A percentile compares a stretch with the other conserved stretches of the same genome.
Conservation (phyloP, 2,329 filamentous ascomycete species). For the Botrytis deweyae region DNA sequence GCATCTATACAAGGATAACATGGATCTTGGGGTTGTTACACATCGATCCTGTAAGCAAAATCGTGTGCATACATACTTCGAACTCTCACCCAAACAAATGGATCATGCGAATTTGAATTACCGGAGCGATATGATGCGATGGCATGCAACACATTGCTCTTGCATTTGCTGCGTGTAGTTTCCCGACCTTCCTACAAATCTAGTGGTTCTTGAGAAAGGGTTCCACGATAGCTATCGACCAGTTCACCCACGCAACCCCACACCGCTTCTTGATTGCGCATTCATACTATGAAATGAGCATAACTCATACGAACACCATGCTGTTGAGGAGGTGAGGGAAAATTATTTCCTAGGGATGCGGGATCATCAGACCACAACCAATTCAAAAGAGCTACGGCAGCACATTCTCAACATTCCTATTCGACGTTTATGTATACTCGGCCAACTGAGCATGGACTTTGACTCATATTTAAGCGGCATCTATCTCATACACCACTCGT, state of each 20-base stretch:
- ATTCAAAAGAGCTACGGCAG: not conserved
- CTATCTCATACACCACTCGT: not conserved
- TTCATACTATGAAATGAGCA: not conserved
- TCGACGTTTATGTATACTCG: conserved; percentile 3
- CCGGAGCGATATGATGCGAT: not conserved
- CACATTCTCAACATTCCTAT: not conserved
- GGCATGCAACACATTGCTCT: not conserved
- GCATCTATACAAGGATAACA: not conserved
- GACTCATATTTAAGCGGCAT: not conserved
- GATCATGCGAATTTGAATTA: not conserved
- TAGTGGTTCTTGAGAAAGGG: not conserved
- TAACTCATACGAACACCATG: not conserved
- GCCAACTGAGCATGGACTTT: not conserved
- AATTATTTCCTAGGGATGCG: not conserved
- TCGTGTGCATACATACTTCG: not conserved
- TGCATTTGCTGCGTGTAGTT: not conserved
- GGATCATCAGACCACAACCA: conserved; percentile 1
- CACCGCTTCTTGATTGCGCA: conserved; percentile 3
- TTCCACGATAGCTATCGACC: not conserved
- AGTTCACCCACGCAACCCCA: not conserved
- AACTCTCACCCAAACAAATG: not conserved
- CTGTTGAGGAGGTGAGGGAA: not conserved
- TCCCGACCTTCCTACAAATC: not conserved
- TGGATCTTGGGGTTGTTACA: not conserved
- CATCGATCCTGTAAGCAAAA: not conserved